Conservation (phyloP, 495 filamentous ascomycete genomes). For the Tuber brumale region DNA sequence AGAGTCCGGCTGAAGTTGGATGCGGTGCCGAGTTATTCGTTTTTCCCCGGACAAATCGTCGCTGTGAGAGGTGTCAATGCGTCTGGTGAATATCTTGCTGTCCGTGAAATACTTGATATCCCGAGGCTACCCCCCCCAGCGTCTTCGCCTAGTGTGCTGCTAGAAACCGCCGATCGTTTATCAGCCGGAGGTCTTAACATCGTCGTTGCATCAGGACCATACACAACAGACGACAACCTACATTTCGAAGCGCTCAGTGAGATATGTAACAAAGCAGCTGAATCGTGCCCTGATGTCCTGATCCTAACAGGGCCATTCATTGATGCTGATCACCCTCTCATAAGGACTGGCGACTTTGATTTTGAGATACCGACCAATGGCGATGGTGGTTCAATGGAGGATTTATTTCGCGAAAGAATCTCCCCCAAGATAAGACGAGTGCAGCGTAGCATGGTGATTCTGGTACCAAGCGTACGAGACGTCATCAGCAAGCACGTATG, state of each 20-base stretch:
- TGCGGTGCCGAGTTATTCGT: constrained; percentile 61
- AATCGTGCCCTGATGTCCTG: constrained; percentile 68
- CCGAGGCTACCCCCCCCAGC: constrained; percentile 65
- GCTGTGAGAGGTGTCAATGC: constrained; percentile 81
- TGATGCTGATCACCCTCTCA: constrained; percentile 82
- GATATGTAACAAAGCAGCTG: constrained; percentile 68
- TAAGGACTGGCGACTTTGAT: constrained; percentile 84
- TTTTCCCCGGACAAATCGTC: constrained; percentile 93
- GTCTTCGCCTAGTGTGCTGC: constrained; percentile 55
- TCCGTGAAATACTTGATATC: constrained; percentile 65
- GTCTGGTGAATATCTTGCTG: constrained; percentile 73
- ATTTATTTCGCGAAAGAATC: constrained; percentile 76
- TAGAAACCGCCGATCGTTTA: constrained; percentile 59
- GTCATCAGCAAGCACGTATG: constrained; percentile 72
- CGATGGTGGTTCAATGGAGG: constrained; percentile 56
- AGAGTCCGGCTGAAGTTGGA: constrained; percentile 74
- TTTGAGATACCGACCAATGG: constrained; percentile 42
- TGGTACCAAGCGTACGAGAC: constrained; percentile 84
- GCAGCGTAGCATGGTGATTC: constrained; percentile 51
- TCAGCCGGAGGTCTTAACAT: constrained; percentile 63
- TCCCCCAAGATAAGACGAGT: constrained; percentile 41
- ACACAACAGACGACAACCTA: constrained; percentile 84
- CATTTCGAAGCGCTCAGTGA: constrained; percentile 78
- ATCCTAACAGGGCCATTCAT: constrained; percentile 82
- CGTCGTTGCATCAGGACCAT: constrained; percentile 76